Evolutionary conservation across 495 filamentous ascomycete genomes (phyloP).

Genomic region (Tuber umbilicatum): DNA sequence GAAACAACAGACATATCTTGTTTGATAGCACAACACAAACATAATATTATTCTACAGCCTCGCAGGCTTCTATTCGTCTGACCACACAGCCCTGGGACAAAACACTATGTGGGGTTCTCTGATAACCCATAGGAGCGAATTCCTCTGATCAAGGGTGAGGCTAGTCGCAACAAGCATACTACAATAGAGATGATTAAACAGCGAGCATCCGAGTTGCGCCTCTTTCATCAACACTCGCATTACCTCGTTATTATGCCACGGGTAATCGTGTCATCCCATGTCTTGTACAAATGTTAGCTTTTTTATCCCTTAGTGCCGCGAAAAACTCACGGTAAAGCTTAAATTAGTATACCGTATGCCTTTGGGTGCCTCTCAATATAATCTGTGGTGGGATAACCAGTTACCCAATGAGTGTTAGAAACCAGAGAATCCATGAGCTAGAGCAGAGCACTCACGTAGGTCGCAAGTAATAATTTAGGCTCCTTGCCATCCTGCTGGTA

Average conservation of each 20-base stretch:
- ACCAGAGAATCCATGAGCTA: not conserved
- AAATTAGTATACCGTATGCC: conserved; percentile 60
- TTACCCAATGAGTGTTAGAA: not conserved
- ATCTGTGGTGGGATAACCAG: conserved; percentile 59
- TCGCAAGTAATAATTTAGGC: conserved; percentile 67
- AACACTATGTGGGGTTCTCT: not conserved
- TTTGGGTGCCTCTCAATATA: conserved; percentile 61
- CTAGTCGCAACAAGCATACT: not conserved
- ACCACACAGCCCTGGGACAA: not conserved
- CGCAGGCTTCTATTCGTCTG: not conserved
- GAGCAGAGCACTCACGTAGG: conserved; percentile 44
- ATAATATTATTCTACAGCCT: not conserved
- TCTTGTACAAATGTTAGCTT: conserved; percentile 12
- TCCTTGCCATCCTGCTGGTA: conserved; percentile 58
- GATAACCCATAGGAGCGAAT: not conserved
- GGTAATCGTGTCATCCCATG: conserved; percentile 50
- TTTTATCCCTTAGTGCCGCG: not conserved
- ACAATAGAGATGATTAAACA: not conserved
- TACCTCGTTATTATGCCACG: conserved; percentile 50
- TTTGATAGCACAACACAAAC: not conserved
- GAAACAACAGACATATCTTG: not conserved
- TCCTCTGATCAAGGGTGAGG: not conserved
- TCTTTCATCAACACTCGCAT: conserved; percentile 45
- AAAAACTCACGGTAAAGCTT: conserved; percentile 52
- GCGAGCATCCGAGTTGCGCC: not conserved